These are phyloP conservation scores for Sequoiadendron giganteum DNA, from an alignment of 75 land plant genomes.

Conservation along the genomic window DNA sequence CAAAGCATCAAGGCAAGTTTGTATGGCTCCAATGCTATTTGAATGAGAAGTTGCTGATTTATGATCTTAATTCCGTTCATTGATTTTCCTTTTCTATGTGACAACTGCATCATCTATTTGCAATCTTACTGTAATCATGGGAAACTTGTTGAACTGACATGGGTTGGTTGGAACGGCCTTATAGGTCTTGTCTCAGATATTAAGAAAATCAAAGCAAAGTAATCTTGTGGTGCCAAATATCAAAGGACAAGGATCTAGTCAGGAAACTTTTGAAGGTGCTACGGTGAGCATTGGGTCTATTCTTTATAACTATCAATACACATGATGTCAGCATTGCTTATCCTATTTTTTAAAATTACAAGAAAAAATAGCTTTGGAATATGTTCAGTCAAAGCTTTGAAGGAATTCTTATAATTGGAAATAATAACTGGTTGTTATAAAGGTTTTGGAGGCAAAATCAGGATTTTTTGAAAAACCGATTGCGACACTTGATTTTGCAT, in stretches of 20 bases:
- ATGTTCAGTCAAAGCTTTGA: neutral
- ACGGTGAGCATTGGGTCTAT: constrained; percentile 64
- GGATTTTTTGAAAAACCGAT: constrained; percentile 97
- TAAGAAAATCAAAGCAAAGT: constrained; percentile 89
- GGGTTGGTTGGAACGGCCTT: neutral
- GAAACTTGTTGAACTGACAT: neutral
- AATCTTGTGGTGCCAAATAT: constrained; percentile 88
- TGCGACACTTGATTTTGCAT: constrained; percentile 98
- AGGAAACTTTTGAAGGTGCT: constrained; percentile 95
- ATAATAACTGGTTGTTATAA: constrained; percentile 10
- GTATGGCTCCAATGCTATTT: neutral
- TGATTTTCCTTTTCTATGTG: neutral
- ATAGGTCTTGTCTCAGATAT: constrained; percentile 96
- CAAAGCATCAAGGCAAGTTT: constrained; percentile 89
- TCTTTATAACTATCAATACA: neutral
- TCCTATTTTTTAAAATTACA: neutral
- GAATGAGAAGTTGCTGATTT: neutral
- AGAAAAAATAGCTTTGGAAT: neutral
- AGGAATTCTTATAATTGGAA: neutral
- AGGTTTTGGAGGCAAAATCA: constrained; percentile 91
- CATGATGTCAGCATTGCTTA: neutral
- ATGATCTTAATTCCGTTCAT: neutral
- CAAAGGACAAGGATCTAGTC: constrained; percentile 77
- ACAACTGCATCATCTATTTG: neutral
- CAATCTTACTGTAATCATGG: neutral